Percentiles rank a stretch among this genome's conserved stretches.
phyloP scores from a whole-genome alignment of 108 stramenopile genomes.

The Fragilariopsis cylindrus region DNA sequence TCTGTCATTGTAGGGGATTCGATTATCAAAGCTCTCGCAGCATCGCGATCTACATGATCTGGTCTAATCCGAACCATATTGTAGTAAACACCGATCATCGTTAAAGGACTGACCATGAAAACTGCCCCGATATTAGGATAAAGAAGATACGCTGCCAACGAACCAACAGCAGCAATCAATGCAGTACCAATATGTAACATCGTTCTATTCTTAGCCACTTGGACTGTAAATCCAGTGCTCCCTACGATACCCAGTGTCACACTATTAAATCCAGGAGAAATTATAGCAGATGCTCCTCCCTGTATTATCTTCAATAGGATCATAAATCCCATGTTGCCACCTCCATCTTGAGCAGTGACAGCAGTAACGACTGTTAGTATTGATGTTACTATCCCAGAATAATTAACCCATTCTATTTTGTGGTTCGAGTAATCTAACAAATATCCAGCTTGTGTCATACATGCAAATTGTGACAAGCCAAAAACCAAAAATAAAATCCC shows the following conservation, averaged over 20 bases:
- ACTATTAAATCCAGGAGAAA: conserved; percentile 73
- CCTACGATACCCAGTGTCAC: conserved; percentile 81
- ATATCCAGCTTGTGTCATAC: conserved; percentile 73
- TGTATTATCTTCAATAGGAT: conserved; percentile 60
- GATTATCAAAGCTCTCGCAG: conserved; percentile 58
- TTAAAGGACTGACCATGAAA: conserved; percentile 72
- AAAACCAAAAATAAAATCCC: conserved; percentile 73
- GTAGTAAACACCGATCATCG: conserved; percentile 55
- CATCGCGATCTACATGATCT: conserved; percentile 67
- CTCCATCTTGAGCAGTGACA: conserved; percentile 50
- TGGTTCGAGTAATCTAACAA: conserved; percentile 70
- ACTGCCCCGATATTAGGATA: conserved; percentile 74
- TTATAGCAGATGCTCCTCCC: conserved; percentile 62
- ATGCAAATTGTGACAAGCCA: conserved; percentile 75
- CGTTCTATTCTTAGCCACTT: conserved; percentile 72
- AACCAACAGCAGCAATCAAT: conserved; percentile 61
- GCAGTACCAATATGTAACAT: conserved; percentile 77
- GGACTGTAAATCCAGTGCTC: conserved; percentile 62
- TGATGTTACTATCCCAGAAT: conserved; percentile 48
- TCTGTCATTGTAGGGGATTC: conserved; percentile 50
- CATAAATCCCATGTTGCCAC: conserved; percentile 63
- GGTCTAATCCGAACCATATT: conserved; percentile 57
- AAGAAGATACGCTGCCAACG: conserved; percentile 53
- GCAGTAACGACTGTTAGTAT: conserved; percentile 59
- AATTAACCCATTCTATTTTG: conserved; percentile 54